phyloP scores from a whole-genome alignment of 2,329 filamentous ascomycete species.

The Mycogone perniciosa region DNA sequence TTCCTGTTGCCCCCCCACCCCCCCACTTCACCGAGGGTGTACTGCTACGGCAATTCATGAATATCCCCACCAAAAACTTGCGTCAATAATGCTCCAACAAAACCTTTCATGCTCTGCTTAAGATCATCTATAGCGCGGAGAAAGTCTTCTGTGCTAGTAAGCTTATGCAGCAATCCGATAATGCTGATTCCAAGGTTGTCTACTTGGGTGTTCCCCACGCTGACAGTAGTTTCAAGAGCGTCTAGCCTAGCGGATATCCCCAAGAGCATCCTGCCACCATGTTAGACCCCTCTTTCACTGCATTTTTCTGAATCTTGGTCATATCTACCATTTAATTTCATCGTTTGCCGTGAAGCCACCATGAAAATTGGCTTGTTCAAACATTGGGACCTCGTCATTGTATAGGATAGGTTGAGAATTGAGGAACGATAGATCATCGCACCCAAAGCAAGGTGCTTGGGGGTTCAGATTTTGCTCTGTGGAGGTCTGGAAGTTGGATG shows the following conservation, averaged over 20 bases:
- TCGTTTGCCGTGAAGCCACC: neutral
- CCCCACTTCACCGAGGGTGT: neutral
- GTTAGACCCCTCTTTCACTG: neutral
- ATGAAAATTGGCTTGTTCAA: too few relatives aligned
- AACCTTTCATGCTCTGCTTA: conserved; percentile 5
- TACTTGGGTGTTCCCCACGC: neutral
- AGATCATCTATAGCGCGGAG: conserved; percentile 2
- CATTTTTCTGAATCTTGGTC: neutral
- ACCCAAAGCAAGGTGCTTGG: too few relatives aligned
- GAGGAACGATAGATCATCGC: too few relatives aligned
- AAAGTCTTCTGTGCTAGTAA: neutral
- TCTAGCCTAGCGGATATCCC: conserved; percentile 1
- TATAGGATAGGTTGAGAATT: too few relatives aligned
- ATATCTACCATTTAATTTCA: neutral
- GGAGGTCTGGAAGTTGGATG: too few relatives aligned
- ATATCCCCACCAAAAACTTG: conserved; percentile 1
- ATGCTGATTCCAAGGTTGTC: neutral
- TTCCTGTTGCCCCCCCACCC: neutral
- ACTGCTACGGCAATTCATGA: neutral
- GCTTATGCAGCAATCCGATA: neutral
- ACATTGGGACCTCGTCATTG: too few relatives aligned
- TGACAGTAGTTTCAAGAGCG: neutral
- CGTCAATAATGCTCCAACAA: conserved; percentile 4
- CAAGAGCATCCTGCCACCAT: conserved; percentile 1
- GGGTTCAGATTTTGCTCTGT: too few relatives aligned